These are phyloP conservation scores for Colletotrichum ledebouriae DNA, from an alignment of 2,329 filamentous ascomycete species.

Conservation along the genomic window DNA sequence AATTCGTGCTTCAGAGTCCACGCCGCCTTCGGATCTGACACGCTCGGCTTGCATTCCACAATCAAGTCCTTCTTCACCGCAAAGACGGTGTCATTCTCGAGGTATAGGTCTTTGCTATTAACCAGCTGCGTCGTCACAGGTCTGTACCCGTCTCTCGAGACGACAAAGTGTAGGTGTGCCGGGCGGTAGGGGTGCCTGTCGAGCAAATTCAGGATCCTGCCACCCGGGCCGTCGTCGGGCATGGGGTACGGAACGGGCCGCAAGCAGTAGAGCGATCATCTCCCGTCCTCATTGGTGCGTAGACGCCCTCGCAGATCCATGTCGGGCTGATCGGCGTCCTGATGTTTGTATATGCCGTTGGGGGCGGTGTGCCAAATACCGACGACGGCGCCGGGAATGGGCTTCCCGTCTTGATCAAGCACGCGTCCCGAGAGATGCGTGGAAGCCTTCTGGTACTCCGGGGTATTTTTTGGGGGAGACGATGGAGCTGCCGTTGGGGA, in stretches of 20 bases:
- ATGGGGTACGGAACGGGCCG: conserved; percentile 70
- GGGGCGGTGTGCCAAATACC: conserved; percentile 76
- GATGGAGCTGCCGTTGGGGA: conserved; percentile 70
- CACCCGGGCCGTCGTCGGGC: conserved; percentile 49
- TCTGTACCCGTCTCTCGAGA: conserved; percentile 67
- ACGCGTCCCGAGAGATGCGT: conserved; percentile 71
- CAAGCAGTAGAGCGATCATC: conserved; percentile 73
- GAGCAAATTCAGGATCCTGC: conserved; percentile 48
- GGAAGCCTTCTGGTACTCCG: conserved; percentile 57
- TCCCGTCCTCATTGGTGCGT: conserved; percentile 73
- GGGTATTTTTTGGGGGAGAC: conserved; percentile 53
- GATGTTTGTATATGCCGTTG: conserved; percentile 77
- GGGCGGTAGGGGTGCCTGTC: conserved; percentile 51
- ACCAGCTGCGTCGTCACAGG: conserved; percentile 76
- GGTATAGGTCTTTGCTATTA: conserved; percentile 68
- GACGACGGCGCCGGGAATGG: conserved; percentile 67
- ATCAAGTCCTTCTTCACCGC: conserved; percentile 53
- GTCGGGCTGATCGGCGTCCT: conserved; percentile 77
- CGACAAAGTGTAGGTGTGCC: conserved; percentile 52
- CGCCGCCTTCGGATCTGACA: conserved; percentile 44
- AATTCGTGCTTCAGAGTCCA: conserved; percentile 48
- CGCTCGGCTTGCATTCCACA: conserved; percentile 46
- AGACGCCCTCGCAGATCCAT: conserved; percentile 83
- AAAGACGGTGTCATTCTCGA: conserved; percentile 55
- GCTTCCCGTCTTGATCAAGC: conserved; percentile 65